Evolutionary conservation across 495 filamentous ascomycete genomes (phyloP).

Genomic region (Podospora pseudopauciseta): DNA sequence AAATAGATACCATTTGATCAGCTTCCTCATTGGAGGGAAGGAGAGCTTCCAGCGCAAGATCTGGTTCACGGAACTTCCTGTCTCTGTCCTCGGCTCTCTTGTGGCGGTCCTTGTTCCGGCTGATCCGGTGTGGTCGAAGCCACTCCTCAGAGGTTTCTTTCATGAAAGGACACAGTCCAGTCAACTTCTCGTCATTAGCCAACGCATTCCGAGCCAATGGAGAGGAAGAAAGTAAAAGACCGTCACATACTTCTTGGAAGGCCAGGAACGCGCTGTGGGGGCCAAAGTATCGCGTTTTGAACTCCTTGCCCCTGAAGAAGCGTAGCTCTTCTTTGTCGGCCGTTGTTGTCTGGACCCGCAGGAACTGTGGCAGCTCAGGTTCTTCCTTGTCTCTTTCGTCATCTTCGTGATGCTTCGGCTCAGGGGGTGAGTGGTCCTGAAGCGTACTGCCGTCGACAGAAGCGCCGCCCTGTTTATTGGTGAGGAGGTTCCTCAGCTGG

Average conservation of each 20-base stretch:
- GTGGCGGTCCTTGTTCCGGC: constrained; percentile 36
- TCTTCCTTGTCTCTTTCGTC: constrained; percentile 12
- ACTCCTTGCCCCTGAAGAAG: constrained; percentile 40
- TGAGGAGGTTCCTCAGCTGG: constrained; percentile 42
- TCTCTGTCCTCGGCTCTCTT: constrained; percentile 36
- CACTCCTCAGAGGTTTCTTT: constrained; percentile 44
- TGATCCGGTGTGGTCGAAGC: constrained; percentile 37
- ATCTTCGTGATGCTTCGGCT: constrained; percentile 19
- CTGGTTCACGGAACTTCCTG: constrained; percentile 29
- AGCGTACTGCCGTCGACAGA: constrained; percentile 38
- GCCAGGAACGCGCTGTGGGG: constrained; percentile 47
- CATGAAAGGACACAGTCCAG: constrained; percentile 46
- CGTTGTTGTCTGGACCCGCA: constrained; percentile 27
- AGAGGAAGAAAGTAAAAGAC: not conserved
- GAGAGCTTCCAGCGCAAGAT: constrained; percentile 36
- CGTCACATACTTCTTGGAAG: constrained; percentile 33
- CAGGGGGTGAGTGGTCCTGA: constrained; percentile 30
- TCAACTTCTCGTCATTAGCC: constrained; percentile 28
- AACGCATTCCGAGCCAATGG: not conserved
- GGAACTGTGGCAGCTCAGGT: constrained; percentile 17
- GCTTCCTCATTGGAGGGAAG: constrained; percentile 38
- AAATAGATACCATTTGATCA: constrained; percentile 38
- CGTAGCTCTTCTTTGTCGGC: constrained; percentile 35
- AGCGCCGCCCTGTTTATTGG: constrained; percentile 27
- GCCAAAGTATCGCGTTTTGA: constrained; percentile 48